A percentile compares a stretch with the other conserved stretches of the same genome.
These are phyloP conservation scores for Ustilago esculenta DNA, from an alignment of 1,284 basidiomycete genomes.

Conservation along the genomic window DNA sequence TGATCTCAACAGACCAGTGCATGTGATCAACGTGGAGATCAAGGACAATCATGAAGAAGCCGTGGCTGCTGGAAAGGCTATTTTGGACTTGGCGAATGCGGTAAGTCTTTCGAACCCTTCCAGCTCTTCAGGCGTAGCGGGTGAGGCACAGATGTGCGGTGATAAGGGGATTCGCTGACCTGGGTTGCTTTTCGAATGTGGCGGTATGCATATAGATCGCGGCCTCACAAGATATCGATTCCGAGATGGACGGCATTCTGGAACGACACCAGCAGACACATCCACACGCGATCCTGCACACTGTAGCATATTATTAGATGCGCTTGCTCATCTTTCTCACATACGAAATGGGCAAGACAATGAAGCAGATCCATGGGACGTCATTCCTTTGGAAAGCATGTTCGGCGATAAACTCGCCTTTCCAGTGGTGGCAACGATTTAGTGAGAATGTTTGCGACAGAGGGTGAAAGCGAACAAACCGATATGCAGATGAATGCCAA, in stretches of 20 bases:
- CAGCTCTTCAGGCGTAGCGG: too few species aligned
- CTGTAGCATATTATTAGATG: slow-evolving; percentile 69
- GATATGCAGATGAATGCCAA: slow-evolving; percentile 5
- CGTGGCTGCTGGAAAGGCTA: slow-evolving; percentile 90
- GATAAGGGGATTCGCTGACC: too few species aligned
- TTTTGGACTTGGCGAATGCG: slow-evolving; percentile 88
- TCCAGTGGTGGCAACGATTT: too few species aligned
- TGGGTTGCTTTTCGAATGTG: slow-evolving; percentile 2
- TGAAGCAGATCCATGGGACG: too few species aligned
- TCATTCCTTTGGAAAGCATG: too few species aligned
- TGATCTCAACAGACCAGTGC: slow-evolving; percentile 91
- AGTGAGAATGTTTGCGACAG: too few species aligned
- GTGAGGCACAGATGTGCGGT: too few species aligned
- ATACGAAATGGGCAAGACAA: neutral
- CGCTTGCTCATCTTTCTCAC: neutral
- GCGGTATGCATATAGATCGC: slow-evolving; percentile 76
- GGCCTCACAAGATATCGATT: slow-evolving; percentile 83
- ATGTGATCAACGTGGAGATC: slow-evolving; percentile 98
- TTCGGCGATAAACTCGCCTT: too few species aligned
- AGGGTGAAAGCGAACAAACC: too few species aligned
- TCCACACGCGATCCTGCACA: slow-evolving; percentile 90
- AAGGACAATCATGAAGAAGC: slow-evolving; percentile 99
- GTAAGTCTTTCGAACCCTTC: slow-evolving; percentile 73
- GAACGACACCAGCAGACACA: slow-evolving; percentile 84
- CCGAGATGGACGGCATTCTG: slow-evolving; percentile 87